Percentiles rank a stretch among this genome's conserved stretches.
phyloP scores from a whole-genome alignment of 164 flowering plant species.

The Vitis amurensis region DNA sequence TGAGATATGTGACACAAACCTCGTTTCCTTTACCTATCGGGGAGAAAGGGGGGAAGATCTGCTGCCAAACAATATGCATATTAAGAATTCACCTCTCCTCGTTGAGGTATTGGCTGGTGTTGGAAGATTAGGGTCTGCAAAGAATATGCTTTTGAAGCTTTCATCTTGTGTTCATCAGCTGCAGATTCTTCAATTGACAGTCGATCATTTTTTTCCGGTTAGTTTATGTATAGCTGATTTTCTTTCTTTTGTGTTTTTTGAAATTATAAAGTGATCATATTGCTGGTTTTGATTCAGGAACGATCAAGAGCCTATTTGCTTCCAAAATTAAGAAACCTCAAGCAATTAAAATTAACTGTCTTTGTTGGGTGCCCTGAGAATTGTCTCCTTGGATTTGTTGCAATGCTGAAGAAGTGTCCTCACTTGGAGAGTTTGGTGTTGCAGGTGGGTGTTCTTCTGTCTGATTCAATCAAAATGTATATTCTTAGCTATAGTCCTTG shows the following conservation, averaged over 20 bases:
- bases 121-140: conserved; percentile 4
- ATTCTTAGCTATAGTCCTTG: no score
- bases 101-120: conserved; percentile 11
- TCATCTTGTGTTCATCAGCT: conserved; percentile 13
- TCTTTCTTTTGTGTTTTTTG: neutral
- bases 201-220: neutral
- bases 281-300: conserved; percentile 5
- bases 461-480: neutral
- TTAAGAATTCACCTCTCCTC: conserved; percentile 19
- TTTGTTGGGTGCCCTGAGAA: conserved; percentile 13
- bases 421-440: conserved; percentile 14
- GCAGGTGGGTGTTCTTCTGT: conserved; percentile 6
- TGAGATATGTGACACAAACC: conserved; percentile 13
- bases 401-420: conserved; percentile 11
- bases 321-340: conserved; percentile 13
- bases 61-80: neutral
- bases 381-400: conserved; percentile 16
- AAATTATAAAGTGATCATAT: no score
- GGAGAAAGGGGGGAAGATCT: neutral
- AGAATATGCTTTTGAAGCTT: conserved; percentile 13
- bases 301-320: neutral
- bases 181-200: conserved; percentile 17
- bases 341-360: conserved; percentile 14
- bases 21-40: conserved; percentile 15
- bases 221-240: no score